These are phyloP conservation scores for Leccinum aurantiacum DNA, from an alignment of 768 basidiomycete genomes.

Conservation along the genomic window DNA sequence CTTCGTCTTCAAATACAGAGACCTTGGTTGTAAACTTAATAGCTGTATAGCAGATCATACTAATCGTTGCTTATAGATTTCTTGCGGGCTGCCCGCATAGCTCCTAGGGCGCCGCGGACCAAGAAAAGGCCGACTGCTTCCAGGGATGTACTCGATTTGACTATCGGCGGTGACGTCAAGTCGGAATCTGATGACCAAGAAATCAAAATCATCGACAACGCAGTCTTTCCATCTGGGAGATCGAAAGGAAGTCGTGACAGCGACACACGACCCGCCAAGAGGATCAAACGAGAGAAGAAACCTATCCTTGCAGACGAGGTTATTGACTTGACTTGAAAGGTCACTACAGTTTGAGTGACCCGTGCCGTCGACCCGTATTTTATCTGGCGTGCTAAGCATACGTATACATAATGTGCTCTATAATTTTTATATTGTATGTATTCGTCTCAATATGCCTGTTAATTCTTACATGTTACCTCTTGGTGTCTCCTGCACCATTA, in stretches of 20 bases:
- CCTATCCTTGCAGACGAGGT: slow-evolving; percentile 22
- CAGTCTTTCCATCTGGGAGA: slow-evolving; percentile 7
- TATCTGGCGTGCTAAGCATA: neutral
- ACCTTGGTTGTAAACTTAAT: slow-evolving; percentile 20
- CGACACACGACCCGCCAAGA: slow-evolving; percentile 22
- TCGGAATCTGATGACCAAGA: slow-evolving; percentile 7
- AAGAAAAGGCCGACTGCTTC: neutral
- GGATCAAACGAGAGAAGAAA: slow-evolving; percentile 26
- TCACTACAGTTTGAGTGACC: neutral
- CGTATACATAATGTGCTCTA: neutral
- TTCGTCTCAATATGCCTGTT: neutral
- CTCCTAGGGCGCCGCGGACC: slow-evolving; percentile 14
- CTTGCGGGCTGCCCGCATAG: slow-evolving; percentile 29
- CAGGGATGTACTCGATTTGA: slow-evolving; percentile 26
- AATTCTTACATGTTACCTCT: neutral
- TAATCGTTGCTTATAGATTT: slow-evolving; percentile 19
- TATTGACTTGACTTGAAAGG: slow-evolving; percentile 32
- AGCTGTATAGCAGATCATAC: neutral
- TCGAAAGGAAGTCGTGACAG: neutral
- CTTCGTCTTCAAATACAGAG: slow-evolving; percentile 35
- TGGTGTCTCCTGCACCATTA: neutral
- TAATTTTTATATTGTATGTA: neutral
- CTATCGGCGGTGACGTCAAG: slow-evolving; percentile 11
- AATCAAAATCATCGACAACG: slow-evolving; percentile 9
- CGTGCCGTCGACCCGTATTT: neutral